Conservation (phyloP, 2,329 filamentous ascomycete genomes). For the Fonsecaea erecta region DNA sequence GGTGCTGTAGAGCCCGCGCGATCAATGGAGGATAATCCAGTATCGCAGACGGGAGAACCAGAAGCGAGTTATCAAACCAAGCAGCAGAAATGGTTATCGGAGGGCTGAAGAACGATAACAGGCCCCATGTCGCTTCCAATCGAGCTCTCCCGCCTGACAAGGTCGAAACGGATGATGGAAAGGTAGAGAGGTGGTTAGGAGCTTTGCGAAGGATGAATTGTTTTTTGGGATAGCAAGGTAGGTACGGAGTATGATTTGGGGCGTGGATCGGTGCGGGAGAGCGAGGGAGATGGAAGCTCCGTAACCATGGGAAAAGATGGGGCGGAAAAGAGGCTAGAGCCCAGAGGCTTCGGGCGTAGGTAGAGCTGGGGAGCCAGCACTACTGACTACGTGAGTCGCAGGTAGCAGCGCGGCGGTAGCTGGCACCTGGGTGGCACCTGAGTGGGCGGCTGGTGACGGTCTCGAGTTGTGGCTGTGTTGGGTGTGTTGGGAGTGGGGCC, state of each 20-base stretch:
- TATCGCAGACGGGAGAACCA: constrained; percentile 6
- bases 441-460: constrained; percentile 1
- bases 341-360: no score
- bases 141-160: not conserved
- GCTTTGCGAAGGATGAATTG: not conserved
- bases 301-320: not conserved
- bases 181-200: constrained; percentile 4
- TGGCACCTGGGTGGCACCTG: not conserved
- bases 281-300: constrained; percentile 1
- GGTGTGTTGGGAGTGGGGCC: not conserved
- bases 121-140: constrained; percentile 22
- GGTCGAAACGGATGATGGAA: constrained; percentile 1
- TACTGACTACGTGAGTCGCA: not conserved
- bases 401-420: no score
- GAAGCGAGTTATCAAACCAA: constrained; percentile 5
- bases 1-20: not conserved
- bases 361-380: not conserved
- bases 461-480: not conserved
- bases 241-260: not conserved
- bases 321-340: not conserved
- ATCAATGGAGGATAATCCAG: not conserved
- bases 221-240: constrained; percentile 1
- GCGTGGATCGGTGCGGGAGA: constrained; percentile 6
- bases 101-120: constrained; percentile 19
- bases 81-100: constrained; percentile 18